Evolutionary conservation across 371 early-diverging fungal genomes (phyloP).

Genomic region (Blakeslea trispora): DNA sequence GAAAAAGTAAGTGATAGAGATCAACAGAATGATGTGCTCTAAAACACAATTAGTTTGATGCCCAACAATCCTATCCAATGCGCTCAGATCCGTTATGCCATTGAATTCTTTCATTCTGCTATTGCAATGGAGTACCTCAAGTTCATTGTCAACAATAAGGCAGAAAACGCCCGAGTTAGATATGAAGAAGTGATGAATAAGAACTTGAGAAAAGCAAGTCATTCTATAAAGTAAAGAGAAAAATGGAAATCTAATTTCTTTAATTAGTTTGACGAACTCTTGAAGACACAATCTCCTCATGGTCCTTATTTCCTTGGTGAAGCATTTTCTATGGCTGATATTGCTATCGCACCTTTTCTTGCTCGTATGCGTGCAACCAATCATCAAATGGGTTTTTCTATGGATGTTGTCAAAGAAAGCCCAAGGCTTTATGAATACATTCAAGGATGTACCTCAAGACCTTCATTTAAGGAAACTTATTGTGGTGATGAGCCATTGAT

Average conservation of each 20-base stretch:
- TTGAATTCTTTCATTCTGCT: conserved; percentile 53
- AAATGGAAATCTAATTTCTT: conserved; percentile 1
- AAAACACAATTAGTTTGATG: conserved; percentile 29
- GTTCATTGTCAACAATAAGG: conserved; percentile 19
- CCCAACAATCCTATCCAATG: conserved; percentile 48
- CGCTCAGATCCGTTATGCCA: conserved; percentile 54
- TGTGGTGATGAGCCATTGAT: no score
- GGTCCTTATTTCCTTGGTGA: conserved; percentile 68
- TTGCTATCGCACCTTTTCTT: conserved; percentile 50
- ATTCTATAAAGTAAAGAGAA: neutral
- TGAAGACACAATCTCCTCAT: conserved; percentile 42
- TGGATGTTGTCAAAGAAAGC: no score
- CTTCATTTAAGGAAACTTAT: no score
- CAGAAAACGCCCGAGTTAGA: conserved; percentile 25
- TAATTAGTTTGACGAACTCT: conserved; percentile 39
- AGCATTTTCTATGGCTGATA: conserved; percentile 60
- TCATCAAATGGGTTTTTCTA: no score
- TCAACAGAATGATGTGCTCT: no score
- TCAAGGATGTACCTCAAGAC: no score
- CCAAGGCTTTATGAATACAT: no score
- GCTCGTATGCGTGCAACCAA: no score
- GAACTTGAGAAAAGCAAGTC: conserved; percentile 34
- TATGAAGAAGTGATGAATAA: conserved; percentile 18
- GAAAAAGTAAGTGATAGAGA: conserved; percentile 33
- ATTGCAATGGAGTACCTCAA: conserved; percentile 34